Evolutionary conservation across 2,329 filamentous ascomycete genomes (phyloP), one percentile per base, ranked within the genome.

Genomic region (Samsoniella hepiali): DNA sequence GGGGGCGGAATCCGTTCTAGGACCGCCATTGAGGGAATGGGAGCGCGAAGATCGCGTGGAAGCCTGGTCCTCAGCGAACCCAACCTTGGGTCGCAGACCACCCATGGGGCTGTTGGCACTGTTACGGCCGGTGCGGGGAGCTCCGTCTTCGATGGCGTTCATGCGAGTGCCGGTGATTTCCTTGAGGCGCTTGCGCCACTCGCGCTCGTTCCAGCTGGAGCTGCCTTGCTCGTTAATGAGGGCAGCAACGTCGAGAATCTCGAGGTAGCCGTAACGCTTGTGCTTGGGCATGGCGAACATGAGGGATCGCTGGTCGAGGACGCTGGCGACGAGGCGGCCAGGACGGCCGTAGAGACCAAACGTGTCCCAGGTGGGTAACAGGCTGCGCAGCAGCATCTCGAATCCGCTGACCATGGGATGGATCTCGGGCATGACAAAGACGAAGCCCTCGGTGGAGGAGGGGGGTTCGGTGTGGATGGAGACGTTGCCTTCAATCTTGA

Each of bases 251-350:
- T 99, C 95, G 63, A 93, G 77, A 42, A 93, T 87, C 71, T 98
- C 95, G 32, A 99, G 78, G 71, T 98, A 98, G 0, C 94, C 93
- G 71, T 96, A 96, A 67, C 91, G 85, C 60, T 88, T 87, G 69
- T 95, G 88, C 69, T 91, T 91, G 0, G 95, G 94, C 88, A 99
- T 96, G 6, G 93, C 95, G 75, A 98, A 99, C 95, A 99, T 99
- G 67, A 99, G 82, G 63, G 95, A 96, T 53, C 92, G 87, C 4
- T 91, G 82, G 75, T 98, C 93, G 51, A 93, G 84, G 0, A 91
- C 89, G 72, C 96, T 96, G 3, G 95, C 92, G 40, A 97, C 88
- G 51, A 99, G 82, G 65, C 91, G 88, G 34, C 86, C 90, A 0
- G 95, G 95, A 29, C 95, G 89, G 34, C 95, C 95, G 70, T 99